Evolutionary conservation across 2,329 filamentous ascomycete species (phyloP).

Genomic region (Penicillium sp.): DNA sequence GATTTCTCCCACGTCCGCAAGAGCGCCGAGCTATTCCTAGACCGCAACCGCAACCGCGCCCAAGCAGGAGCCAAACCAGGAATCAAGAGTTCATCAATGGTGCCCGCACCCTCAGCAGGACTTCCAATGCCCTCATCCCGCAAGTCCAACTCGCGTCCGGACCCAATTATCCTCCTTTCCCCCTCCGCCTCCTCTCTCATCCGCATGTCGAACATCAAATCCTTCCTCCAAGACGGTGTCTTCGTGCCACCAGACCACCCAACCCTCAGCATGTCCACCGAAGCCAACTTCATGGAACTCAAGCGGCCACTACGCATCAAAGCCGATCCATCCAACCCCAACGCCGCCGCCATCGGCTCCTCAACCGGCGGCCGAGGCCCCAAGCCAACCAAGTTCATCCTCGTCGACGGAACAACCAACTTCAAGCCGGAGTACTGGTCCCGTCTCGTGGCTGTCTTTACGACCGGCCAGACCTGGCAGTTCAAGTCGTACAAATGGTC

Average conservation of each 20-base stretch:
- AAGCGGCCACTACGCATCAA: slow-evolving; percentile 65
- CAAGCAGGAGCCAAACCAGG: slow-evolving; percentile 34
- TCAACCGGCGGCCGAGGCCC: slow-evolving; percentile 54
- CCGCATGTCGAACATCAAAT: slow-evolving; percentile 91
- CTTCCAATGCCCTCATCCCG: slow-evolving; percentile 36
- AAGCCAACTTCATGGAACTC: slow-evolving; percentile 78
- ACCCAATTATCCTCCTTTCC: slow-evolving; percentile 95
- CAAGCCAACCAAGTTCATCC: slow-evolving; percentile 82
- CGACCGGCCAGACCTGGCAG: slow-evolving; percentile 95
- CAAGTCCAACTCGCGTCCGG: slow-evolving; percentile 47
- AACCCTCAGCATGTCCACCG: slow-evolving; percentile 56
- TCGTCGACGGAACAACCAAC: slow-evolving; percentile 86
- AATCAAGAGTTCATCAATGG: slow-evolving; percentile 29
- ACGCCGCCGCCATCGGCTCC: slow-evolving; percentile 14
- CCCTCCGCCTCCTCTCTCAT: slow-evolving; percentile 92
- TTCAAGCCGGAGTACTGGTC: slow-evolving; percentile 99
- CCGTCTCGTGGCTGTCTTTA: slow-evolving; percentile 92
- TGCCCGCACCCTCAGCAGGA: slow-evolving; percentile 35
- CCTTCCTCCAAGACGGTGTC: slow-evolving; percentile 79
- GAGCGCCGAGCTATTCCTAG: slow-evolving; percentile 70
- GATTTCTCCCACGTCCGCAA: slow-evolving; percentile 94
- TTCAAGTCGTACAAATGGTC: slow-evolving; percentile 99
- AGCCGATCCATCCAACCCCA: slow-evolving; percentile 28
- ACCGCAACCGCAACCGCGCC: slow-evolving; percentile 44
- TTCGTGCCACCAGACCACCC: slow-evolving; percentile 70